These are phyloP conservation scores for Candida tetrigidarum DNA, from an alignment of 1,139 yeast genomes.

Conservation along the genomic window DNA sequence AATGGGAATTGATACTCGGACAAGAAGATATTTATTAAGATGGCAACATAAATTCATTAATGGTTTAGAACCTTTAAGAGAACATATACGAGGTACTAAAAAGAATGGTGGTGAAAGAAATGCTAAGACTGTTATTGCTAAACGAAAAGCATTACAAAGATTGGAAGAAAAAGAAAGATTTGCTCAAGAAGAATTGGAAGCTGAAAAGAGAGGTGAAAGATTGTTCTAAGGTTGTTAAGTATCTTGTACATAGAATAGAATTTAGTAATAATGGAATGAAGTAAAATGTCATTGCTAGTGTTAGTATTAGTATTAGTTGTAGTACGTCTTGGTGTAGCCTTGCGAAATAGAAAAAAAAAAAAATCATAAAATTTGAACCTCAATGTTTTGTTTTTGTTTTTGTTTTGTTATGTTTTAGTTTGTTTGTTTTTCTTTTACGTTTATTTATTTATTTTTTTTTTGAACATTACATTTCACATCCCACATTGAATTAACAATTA, in stretches of 20 bases:
- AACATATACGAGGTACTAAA: conserved; percentile 70
- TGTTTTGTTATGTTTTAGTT: neutral
- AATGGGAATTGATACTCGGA: conserved; percentile 76
- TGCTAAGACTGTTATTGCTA: conserved; percentile 69
- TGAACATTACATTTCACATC: too few relatives aligned
- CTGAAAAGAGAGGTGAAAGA: conserved; percentile 36
- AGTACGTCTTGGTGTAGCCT: neutral
- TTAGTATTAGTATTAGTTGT: neutral
- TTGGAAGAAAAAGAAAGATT: conserved; percentile 41
- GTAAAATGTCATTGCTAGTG: neutral
- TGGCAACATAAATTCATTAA: conserved; percentile 55
- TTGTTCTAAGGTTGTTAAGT: conserved; percentile 22
- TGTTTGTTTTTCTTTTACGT: too few relatives aligned
- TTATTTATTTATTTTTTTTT: neutral
- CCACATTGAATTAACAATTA: neutral
- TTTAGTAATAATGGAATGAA: too few relatives aligned
- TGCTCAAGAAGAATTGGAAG: conserved; percentile 30
- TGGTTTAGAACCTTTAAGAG: conserved; percentile 61
- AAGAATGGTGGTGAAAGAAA: conserved; percentile 92
- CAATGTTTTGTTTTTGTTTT: too few relatives aligned
- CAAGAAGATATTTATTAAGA: conserved; percentile 66
- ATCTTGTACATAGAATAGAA: conserved; percentile 3
- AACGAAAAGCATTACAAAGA: conserved; percentile 65
- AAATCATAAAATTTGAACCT: conserved; percentile 1
- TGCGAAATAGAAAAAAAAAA: neutral